Base-by-base conservation (phyloP, 768 basidiomycete genomes). In the Flagelloscypha sp. region DNA sequence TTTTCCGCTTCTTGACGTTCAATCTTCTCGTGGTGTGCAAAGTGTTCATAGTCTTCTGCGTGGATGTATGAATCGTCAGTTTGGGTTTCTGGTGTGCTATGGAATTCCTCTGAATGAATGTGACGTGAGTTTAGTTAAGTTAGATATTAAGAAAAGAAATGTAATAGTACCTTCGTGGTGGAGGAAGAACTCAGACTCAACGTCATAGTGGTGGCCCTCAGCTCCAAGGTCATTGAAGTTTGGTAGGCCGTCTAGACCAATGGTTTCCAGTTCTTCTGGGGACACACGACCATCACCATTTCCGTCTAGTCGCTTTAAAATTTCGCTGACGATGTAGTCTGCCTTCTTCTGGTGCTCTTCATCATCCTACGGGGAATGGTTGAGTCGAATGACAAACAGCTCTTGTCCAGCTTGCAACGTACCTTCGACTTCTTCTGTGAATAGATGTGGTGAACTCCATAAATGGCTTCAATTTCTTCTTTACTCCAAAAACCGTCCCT, bases 61-160 rank as follows among this genome's bases (percentile, higher is more conserved):
- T 99, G 95, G 41, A 53, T 83, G 61, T 98, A 99, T 0, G 92
- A 72, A 46, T 89, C 88, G 53, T 97, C 93, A 0, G 90, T 92
- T 57, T 98, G 95, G 0, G 94, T 98, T 55, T 98, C 95, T 0
- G 92, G 93, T 23, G 94, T 97, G 19, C 79, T 83, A 60, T 99
- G 95, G 68, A 71, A 95, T 59, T 87, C 62, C 62, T 98, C 87
- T 88, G 48, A 16, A 10, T 8, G 22, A 29, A 13, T 13, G 18
- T 40, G 31, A 38, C 29, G 16, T 7, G 32, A 33, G n/a, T n/a
- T n/a, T n/a, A n/a, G n/a, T n/a, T n/a, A 15, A 35, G 19, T 16
- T 25, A 6, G 38, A 12, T 28, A 17, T 20, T 10, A 12, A 23
- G 13, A 25, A 19, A 16, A 34, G 22, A 16, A 38, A 31, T 27